Evolutionary conservation across 23 red algal species (phyloP).

Genomic region (Chondrus crispus): DNA sequence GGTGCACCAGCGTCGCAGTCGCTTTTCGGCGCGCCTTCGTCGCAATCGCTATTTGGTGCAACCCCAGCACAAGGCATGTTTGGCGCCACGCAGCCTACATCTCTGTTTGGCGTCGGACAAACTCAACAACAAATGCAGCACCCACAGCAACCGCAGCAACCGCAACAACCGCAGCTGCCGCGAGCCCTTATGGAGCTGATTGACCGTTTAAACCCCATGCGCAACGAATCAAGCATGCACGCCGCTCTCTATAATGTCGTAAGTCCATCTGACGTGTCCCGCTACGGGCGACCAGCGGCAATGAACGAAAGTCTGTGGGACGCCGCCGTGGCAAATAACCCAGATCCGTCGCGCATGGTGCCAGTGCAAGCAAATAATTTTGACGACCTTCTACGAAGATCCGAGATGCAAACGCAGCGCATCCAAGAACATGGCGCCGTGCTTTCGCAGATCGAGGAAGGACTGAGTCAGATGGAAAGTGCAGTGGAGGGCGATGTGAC

Average conservation of each 20-base stretch:
- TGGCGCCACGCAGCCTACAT: conserved; percentile 10
- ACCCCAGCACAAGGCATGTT: background rate
- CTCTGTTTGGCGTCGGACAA: conserved; percentile 25
- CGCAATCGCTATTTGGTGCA: conserved; percentile 8
- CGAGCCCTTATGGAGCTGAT: conserved; percentile 31
- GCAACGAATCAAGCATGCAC: conserved; percentile 36
- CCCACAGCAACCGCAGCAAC: conserved; percentile 41
- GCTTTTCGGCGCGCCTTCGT: conserved; percentile 18
- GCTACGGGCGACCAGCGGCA: conserved; percentile 29
- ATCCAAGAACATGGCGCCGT: conserved; percentile 43
- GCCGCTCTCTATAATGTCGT: conserved; percentile 69
- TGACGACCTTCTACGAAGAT: conserved; percentile 67
- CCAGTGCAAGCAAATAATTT: conserved; percentile 80
- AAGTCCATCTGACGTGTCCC: background rate
- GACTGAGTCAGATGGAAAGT: conserved; percentile 45
- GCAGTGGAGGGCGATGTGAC: conserved; percentile 45
- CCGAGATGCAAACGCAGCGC: conserved; percentile 45
- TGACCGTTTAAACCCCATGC: conserved; percentile 45
- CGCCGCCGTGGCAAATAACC: conserved; percentile 49
- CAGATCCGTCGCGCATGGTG: conserved; percentile 65
- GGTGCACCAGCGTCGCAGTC: background rate
- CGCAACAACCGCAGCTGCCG: conserved; percentile 26
- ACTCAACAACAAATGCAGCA: background rate
- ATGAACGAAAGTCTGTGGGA: conserved; percentile 68
- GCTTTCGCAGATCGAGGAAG: conserved; percentile 24